Conservation (phyloP, 306 rosid species). For the Oxytropis ochrocephala region DNA sequence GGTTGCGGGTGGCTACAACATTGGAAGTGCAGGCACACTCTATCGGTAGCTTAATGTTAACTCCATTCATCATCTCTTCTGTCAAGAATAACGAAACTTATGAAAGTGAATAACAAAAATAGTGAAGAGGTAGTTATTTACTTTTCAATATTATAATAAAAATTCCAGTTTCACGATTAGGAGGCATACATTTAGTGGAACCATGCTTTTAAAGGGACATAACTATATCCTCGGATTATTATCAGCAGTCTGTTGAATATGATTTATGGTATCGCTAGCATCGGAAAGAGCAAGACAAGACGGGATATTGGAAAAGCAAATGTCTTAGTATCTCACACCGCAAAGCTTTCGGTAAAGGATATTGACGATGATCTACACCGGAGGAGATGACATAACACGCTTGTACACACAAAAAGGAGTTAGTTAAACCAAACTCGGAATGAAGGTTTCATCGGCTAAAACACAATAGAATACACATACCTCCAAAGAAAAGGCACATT, state of each 20-base stretch:
- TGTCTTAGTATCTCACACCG: conserved; percentile 44
- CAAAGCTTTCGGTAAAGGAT: conserved; percentile 57
- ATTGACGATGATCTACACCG: conserved; percentile 47
- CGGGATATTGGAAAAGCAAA: not conserved
- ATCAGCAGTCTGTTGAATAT: conserved; percentile 73
- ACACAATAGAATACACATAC: conserved; percentile 29
- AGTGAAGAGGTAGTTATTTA: not conserved
- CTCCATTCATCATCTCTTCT: conserved; percentile 39
- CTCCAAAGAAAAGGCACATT: conserved; percentile 75
- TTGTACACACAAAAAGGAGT: conserved; percentile 36
- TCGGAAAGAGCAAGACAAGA: conserved; percentile 17
- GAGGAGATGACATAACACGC: conserved; percentile 49
- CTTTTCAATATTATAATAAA: not conserved
- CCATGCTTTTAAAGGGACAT: conserved; percentile 36
- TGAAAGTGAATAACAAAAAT: not conserved
- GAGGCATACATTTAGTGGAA: conserved; percentile 32
- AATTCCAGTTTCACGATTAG: not conserved
- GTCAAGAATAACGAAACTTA: conserved; percentile 16
- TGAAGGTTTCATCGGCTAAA: not conserved
- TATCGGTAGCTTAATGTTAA: conserved; percentile 49
- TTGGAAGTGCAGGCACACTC: conserved; percentile 49
- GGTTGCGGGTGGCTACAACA: conserved; percentile 63
- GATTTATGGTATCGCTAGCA: conserved; percentile 21
- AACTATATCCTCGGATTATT: conserved; percentile 66
- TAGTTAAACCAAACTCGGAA: conserved; percentile 18